These are phyloP conservation scores for Erodium trifolium DNA, from an alignment of 441 rosid genomes.

Conservation along the genomic window DNA sequence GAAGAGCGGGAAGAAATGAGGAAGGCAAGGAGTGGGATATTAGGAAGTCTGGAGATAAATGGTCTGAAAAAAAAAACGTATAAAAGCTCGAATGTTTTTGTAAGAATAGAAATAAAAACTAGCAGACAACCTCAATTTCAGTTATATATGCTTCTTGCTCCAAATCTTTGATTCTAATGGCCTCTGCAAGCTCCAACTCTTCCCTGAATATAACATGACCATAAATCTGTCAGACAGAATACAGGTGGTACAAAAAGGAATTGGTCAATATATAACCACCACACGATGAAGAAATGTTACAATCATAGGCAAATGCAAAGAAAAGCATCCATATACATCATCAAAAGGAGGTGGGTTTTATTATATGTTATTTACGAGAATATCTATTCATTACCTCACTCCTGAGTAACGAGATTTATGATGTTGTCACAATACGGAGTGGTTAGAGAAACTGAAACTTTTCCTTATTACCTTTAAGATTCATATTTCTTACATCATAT, in stretches of 20 bases:
- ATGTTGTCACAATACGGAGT: too few species aligned
- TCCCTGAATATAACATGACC: constrained; percentile 37
- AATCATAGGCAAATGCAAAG: too few species aligned
- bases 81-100: neutral
- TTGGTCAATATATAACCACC: neutral
- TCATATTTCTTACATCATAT: too few species aligned
- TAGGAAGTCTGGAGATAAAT: neutral
- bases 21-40: neutral
- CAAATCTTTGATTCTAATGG: constrained; percentile 67
- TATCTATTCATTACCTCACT: too few species aligned
- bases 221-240: constrained; percentile 10
- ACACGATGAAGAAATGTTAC: neutral
- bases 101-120: constrained; percentile 5
- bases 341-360: too few species aligned
- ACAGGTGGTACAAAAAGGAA: neutral
- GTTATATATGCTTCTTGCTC: constrained; percentile 88
- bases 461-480: too few species aligned
- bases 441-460: too few species aligned
- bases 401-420: too few species aligned
- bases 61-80: neutral
- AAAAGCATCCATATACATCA: too few species aligned
- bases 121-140: constrained; percentile 71
- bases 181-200: constrained; percentile 69
- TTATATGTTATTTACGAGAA: too few species aligned
- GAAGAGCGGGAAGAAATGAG: neutral